Conservation (phyloP, 2,329 filamentous ascomycete species). For the Clonostachys byssicola region DNA sequence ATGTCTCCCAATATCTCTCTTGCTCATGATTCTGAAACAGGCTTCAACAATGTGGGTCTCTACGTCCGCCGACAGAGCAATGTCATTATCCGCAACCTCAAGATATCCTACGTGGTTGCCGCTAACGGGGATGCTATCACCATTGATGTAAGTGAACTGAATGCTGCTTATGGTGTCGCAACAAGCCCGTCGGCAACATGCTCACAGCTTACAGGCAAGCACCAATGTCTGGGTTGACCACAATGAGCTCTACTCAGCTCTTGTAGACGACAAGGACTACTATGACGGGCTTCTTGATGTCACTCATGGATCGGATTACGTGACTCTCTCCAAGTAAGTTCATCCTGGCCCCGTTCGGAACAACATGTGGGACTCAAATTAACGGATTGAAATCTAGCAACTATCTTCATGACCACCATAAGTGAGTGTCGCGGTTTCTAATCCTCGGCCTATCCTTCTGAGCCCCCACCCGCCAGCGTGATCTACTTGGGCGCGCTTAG, state of each 20-base stretch:
- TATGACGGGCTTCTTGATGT: slow-evolving; percentile 36
- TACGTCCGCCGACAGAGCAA: slow-evolving; percentile 43
- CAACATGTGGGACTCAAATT: too few relatives aligned
- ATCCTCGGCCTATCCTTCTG: background rate
- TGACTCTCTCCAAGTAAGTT: slow-evolving; percentile 33
- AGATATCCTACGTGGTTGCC: slow-evolving; percentile 40
- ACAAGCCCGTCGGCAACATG: too few relatives aligned
- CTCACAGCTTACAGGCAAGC: slow-evolving; percentile 33
- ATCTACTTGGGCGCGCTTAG: too few relatives aligned
- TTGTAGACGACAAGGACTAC: slow-evolving; percentile 28
- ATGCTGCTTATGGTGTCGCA: too few relatives aligned
- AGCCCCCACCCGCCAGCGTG: too few relatives aligned
- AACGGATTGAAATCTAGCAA: slow-evolving; percentile 24
- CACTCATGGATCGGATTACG: slow-evolving; percentile 30
- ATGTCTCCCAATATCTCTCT: background rate
- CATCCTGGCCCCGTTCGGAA: slow-evolving; percentile 5
- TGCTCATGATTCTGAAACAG: background rate
- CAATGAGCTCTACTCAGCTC: slow-evolving; percentile 27
- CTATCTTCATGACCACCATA: slow-evolving; percentile 40
- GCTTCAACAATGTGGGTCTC: slow-evolving; percentile 36
- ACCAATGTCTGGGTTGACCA: slow-evolving; percentile 43
- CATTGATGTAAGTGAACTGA: slow-evolving; percentile 18
- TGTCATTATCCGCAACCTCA: slow-evolving; percentile 52
- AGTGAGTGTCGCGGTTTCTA: slow-evolving; percentile 7
- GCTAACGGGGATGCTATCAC: slow-evolving; percentile 42